A percentile compares a stretch with the other conserved stretches of the same genome.
Conservation (phyloP, 495 filamentous ascomycete species). For the Trichodelitschia bisporula region DNA sequence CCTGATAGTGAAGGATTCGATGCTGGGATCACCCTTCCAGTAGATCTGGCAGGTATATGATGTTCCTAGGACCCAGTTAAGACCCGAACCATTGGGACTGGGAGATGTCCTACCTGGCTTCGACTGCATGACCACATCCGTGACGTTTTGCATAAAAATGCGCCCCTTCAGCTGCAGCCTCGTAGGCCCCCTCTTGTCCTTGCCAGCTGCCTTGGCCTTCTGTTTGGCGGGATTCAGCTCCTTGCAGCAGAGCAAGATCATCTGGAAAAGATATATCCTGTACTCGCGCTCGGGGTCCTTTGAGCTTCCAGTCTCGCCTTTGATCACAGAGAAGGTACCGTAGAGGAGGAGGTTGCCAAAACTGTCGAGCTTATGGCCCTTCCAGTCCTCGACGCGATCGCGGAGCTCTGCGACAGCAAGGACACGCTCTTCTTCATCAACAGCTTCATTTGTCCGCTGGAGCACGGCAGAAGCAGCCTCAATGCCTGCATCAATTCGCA, state of each 20-base stretch:
- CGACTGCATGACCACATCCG: conserved; percentile 59
- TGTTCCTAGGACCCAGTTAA: conserved; percentile 21
- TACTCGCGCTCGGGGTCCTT: conserved; percentile 29
- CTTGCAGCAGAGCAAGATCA: conserved; percentile 92
- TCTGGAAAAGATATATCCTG: conserved; percentile 90
- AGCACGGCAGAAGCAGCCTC: conserved; percentile 54
- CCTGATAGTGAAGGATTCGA: conserved; percentile 88
- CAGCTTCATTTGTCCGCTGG: conserved; percentile 64
- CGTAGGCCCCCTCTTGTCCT: conserved; percentile 25
- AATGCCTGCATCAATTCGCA: conserved; percentile 45
- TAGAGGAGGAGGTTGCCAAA: conserved; percentile 78
- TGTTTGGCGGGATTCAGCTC: conserved; percentile 72
- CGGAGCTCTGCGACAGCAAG: conserved; percentile 62
- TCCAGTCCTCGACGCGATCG: conserved; percentile 89
- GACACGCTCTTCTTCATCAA: conserved; percentile 59
- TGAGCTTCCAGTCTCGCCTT: conserved; percentile 47
- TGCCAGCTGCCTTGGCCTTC: conserved; percentile 33
- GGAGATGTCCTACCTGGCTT: conserved; percentile 41
- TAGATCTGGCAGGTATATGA: conserved; percentile 91
- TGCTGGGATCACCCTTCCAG: conserved; percentile 92
- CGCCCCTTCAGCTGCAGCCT: conserved; percentile 85
- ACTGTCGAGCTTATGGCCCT: conserved; percentile 64
- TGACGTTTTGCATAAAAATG: conserved; percentile 99
- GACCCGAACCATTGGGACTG: neutral
- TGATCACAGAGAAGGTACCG: conserved; percentile 84